Evolutionary conservation across 495 filamentous ascomycete genomes (phyloP), one percentile per base, ranked within the genome.

Genomic region (Trypethelium eluteriae): DNA sequence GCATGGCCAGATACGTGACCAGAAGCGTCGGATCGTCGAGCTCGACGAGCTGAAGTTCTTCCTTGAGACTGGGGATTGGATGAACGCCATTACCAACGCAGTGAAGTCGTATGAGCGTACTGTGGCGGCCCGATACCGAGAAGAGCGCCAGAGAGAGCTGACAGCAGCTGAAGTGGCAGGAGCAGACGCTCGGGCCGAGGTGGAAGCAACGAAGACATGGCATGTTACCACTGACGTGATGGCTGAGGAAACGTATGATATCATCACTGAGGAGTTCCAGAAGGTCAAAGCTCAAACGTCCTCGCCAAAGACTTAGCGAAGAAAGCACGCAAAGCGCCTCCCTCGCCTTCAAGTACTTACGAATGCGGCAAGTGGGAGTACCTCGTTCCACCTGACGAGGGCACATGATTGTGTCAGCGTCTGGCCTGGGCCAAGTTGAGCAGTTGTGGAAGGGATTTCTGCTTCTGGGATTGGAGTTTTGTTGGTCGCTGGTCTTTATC

Each of bases 351-450:
- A 14, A 46, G 41, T 46, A 5, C 41, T 46, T 46, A 46, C 41
- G 14, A 46, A 46, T 18, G 49, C 25, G 49, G 49, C 49, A 53
- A 53, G 49, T 53, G 49, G 49, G 49, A 53, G 11, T 18, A 53
- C 49, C 12, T 53, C 16, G 6, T 53, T 18, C 49, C 49, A 18
- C 49, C 49, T 9, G 49, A 53, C 49, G 49, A 53, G 49, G 16
- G 49, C 49, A 53, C 16, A 53, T 53, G 16, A 53, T 53, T 53
- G 49, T 53, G 49, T 53, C 49, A 53, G 49, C 49, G 49, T 53
- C 49, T 53, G 49, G 12, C 16, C 6, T 53, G 16, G 49, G 49
- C 49, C 49, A 53, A 18, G 11, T 53, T 53, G 49, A 53, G 49
- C 49, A 18, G 16, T 53, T 53, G 49, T 53, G 49, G 49, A 18